Percentiles rank a stretch among this genome's conserved stretches.
Evolutionary conservation across 2,329 filamentous ascomycete species (phyloP).

Genomic region (Fusarium multiceps): DNA sequence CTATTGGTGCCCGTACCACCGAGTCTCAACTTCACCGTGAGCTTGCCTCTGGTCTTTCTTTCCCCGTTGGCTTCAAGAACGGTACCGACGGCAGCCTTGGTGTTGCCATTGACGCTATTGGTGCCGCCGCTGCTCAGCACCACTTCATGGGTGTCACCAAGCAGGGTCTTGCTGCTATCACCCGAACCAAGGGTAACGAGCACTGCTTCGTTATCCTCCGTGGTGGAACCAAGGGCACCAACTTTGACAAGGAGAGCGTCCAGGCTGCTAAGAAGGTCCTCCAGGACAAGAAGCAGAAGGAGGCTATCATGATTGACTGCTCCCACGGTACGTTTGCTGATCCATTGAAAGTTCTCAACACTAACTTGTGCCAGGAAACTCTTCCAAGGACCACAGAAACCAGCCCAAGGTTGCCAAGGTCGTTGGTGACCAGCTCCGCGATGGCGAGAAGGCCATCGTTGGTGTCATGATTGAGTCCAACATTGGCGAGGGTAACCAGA

Average conservation of each 20-base stretch:
- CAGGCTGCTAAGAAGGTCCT: constrained; percentile 81
- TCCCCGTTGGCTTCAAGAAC: constrained; percentile 99
- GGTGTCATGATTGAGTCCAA: constrained; percentile 99
- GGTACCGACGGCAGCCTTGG: constrained; percentile 92
- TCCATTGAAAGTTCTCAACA: constrained; percentile 15
- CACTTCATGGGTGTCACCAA: constrained; percentile 99
- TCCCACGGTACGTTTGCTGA: constrained; percentile 82
- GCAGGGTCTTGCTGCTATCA: constrained; percentile 94
- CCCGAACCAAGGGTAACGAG: constrained; percentile 91
- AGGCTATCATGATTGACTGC: constrained; percentile 98
- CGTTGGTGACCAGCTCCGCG: constrained; percentile 85
- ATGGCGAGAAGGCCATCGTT: constrained; percentile 88
- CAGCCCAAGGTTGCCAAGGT: constrained; percentile 91
- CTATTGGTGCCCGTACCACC: constrained; percentile 94
- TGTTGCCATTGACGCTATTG: constrained; percentile 96
- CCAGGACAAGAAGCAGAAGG: constrained; percentile 82
- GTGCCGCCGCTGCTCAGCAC: constrained; percentile 84
- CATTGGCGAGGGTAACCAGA: constrained; percentile 90
- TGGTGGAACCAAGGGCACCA: constrained; percentile 90
- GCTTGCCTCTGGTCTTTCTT: constrained; percentile 92
- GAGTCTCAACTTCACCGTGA: constrained; percentile 97
- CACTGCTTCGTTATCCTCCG: constrained; percentile 97
- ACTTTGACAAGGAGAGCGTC: constrained; percentile 90
- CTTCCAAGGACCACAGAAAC: constrained; percentile 96
- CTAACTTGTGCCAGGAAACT: constrained; percentile 75